These are phyloP conservation scores for Xylaria hypoxylon DNA, from an alignment of 2,329 filamentous ascomycete genomes.

Conservation along the genomic window DNA sequence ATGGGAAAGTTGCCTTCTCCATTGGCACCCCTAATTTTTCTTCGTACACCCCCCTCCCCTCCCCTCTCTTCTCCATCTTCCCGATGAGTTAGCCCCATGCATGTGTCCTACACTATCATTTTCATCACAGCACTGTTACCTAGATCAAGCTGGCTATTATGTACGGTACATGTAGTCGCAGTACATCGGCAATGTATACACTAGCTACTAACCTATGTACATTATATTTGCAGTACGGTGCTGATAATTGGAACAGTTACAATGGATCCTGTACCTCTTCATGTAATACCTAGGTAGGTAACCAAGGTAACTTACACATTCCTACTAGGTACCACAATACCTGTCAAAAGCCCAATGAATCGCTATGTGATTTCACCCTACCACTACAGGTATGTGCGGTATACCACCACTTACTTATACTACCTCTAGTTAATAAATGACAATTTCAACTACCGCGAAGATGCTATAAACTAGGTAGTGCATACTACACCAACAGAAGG, in stretches of 20 bases:
- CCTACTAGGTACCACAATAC: no score
- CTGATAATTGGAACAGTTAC: no score
- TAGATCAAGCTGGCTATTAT: slow-evolving; percentile 8
- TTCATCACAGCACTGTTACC: background rate
- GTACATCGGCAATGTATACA: no score
- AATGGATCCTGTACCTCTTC: no score
- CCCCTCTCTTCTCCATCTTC: background rate
- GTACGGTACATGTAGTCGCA: background rate
- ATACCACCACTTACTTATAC: no score
- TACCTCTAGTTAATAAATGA: background rate
- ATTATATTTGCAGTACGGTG: no score
- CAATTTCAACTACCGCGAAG: slow-evolving; percentile 6
- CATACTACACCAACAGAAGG: background rate
- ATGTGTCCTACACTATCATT: slow-evolving; percentile 1
- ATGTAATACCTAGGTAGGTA: no score
- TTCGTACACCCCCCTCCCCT: slow-evolving; percentile 19
- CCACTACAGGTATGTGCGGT: no score
- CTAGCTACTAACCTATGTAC: no score
- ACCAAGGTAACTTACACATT: no score
- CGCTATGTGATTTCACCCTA: no score
- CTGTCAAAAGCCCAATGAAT: no score
- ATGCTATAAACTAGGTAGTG: slow-evolving; percentile 1
- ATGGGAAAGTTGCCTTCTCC: slow-evolving; percentile 46
- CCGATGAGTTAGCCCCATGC: slow-evolving; percentile 5
- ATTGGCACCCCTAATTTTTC: slow-evolving; percentile 30